Percentiles rank a stretch among this genome's conserved stretches.
Evolutionary conservation across 345 rosid species (phyloP).

Genomic region (Eucalyptus polybractea): DNA sequence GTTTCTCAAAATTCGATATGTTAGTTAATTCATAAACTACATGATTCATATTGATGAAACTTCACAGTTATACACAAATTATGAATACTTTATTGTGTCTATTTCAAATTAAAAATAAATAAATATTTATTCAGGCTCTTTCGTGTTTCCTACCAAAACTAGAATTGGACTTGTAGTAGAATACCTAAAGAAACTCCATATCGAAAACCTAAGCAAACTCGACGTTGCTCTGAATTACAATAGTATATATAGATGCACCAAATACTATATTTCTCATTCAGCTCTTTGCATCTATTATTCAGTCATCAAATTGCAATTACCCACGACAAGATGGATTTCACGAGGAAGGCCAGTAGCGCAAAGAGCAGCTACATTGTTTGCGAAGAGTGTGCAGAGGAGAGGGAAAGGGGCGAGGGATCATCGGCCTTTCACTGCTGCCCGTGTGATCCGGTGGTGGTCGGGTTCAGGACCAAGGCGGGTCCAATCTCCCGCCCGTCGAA

Average conservation of each 20-base stretch:
- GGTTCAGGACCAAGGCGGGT: not conserved
- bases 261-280: not conserved
- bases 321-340: not conserved
- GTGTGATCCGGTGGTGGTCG: not conserved
- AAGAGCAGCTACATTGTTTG: not conserved
- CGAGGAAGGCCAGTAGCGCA: not conserved
- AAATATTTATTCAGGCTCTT: not conserved
- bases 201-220: not conserved
- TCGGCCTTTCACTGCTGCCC: not conserved
- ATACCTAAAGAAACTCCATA: not conserved
- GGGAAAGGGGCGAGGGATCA: not conserved
- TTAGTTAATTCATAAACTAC: not conserved
- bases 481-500: not conserved
- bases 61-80: not conserved
- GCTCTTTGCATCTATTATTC: not conserved
- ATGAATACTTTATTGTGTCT: not conserved
- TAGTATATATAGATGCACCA: not conserved
- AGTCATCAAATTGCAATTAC: not conserved
- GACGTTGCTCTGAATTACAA: not conserved
- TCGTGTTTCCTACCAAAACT: not conserved
- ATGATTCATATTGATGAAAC: not conserved
- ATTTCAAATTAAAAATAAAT: not conserved
- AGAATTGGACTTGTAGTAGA: not conserved
- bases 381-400: not conserved
- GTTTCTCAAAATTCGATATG: not conserved